Conservation (phyloP, 2,329 filamentous ascomycete genomes). For the Paecilomyces sp. region DNA sequence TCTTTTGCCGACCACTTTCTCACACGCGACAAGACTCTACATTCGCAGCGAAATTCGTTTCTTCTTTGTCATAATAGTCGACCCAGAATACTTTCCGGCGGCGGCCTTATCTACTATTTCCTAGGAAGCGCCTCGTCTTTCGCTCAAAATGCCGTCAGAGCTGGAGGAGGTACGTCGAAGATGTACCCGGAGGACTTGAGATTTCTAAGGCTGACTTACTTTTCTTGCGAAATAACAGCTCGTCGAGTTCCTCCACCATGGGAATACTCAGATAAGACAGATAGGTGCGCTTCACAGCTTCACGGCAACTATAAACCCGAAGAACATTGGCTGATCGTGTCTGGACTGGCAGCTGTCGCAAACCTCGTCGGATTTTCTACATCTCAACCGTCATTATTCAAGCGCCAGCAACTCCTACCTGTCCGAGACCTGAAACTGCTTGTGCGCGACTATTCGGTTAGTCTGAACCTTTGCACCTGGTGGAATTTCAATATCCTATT, state of each 20-base stretch:
- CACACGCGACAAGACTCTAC: background rate
- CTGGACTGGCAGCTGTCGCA: slow-evolving; percentile 57
- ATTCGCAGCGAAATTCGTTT: background rate
- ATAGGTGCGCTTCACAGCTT: slow-evolving; percentile 48
- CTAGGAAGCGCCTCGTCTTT: background rate
- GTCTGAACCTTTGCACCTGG: slow-evolving; percentile 18
- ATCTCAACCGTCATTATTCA: slow-evolving; percentile 73
- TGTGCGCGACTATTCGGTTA: slow-evolving; percentile 72
- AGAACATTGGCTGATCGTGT: slow-evolving; percentile 10
- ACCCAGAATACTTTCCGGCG: background rate
- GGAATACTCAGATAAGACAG: slow-evolving; percentile 82
- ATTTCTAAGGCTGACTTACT: background rate
- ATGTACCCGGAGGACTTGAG: background rate
- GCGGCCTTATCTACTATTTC: background rate
- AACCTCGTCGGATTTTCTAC: slow-evolving; percentile 80
- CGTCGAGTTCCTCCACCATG: slow-evolving; percentile 87
- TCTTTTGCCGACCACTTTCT: background rate
- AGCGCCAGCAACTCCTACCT: slow-evolving; percentile 67
- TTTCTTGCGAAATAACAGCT: slow-evolving; percentile 48
- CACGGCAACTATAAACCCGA: background rate
- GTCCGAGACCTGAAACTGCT: slow-evolving; percentile 83
- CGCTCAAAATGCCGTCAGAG: slow-evolving; percentile 60
- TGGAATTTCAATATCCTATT: background rate
- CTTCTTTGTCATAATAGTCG: background rate
- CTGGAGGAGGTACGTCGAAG: slow-evolving; percentile 59